These are phyloP conservation scores for Linderniella brevidens DNA, from an alignment of 257 asterid species.

Conservation along the genomic window DNA sequence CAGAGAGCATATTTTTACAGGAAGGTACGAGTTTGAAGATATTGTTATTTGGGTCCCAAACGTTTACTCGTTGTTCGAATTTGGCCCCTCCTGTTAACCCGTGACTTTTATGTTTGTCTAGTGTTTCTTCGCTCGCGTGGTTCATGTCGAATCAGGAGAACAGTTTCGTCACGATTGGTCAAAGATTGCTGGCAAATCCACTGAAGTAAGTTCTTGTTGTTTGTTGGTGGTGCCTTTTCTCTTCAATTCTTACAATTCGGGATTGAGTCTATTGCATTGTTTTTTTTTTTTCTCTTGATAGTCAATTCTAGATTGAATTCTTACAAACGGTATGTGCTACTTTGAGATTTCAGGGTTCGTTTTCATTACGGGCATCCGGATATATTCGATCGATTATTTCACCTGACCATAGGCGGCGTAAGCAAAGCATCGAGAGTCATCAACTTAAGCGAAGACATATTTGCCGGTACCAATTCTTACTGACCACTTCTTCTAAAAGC, in stretches of 20 bases:
- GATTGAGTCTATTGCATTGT: conserved; percentile 6
- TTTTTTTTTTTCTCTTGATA: no score
- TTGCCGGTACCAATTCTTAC: conserved; percentile 51
- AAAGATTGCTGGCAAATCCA: conserved; percentile 88
- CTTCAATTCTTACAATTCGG: no score
- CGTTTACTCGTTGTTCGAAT: no score
- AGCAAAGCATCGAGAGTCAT: conserved; percentile 88
- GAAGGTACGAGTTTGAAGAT: conserved; percentile 49
- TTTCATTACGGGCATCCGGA: conserved; percentile 99
- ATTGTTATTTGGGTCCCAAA: background rate
- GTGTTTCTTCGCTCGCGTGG: conserved; percentile 99
- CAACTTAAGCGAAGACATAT: conserved; percentile 95
- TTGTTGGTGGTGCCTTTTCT: no score
- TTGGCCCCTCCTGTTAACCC: background rate
- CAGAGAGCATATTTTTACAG: conserved; percentile 92
- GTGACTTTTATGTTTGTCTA: conserved; percentile 16
- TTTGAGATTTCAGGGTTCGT: conserved; percentile 64
- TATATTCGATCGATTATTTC: conserved; percentile 85
- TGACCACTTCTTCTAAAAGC: no score
- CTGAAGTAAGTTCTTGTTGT: conserved; percentile 83
- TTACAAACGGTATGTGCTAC: conserved; percentile 11
- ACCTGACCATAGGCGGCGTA: conserved; percentile 88
- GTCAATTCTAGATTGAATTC: conserved; percentile 1
- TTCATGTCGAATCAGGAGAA: conserved; percentile 88
- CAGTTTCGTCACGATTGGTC: conserved; percentile 95